phyloP scores from a whole-genome alignment of 2,329 filamentous ascomycete genomes.

The Penicillium sp. region DNA sequence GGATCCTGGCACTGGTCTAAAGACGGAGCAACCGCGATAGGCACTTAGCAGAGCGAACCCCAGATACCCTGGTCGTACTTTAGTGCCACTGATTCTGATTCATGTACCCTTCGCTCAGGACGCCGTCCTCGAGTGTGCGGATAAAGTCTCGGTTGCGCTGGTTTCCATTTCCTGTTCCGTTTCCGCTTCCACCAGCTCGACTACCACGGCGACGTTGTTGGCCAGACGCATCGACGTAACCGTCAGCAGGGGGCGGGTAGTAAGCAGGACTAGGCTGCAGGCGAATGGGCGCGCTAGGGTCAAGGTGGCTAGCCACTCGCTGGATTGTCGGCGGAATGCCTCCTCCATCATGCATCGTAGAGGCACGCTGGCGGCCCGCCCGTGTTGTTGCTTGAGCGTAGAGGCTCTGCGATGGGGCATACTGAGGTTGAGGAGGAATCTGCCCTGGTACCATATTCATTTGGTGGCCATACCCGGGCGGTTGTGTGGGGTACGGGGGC shows the following conservation, averaged over 20 bases:
- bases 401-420: constrained; percentile 68
- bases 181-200: constrained; percentile 55
- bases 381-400: constrained; percentile 74
- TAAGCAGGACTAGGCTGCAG: constrained; percentile 95
- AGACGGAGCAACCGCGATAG: background rate
- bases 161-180: constrained; percentile 31
- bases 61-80: constrained; percentile 16
- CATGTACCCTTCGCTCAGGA: constrained; percentile 89
- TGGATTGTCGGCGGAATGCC: constrained; percentile 92
- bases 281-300: constrained; percentile 89
- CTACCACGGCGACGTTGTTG: constrained; percentile 73
- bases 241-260: constrained; percentile 88
- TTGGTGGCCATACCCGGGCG: constrained; percentile 66
- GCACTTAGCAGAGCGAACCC: background rate
- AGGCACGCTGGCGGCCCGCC: constrained; percentile 80
- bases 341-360: constrained; percentile 92
- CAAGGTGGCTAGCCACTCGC: constrained; percentile 90
- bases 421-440: constrained; percentile 61
- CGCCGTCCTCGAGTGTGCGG: constrained; percentile 88
- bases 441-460: constrained; percentile 70
- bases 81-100: constrained; percentile 70
- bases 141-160: constrained; percentile 79
- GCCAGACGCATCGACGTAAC: constrained; percentile 66
- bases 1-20: constrained; percentile 3
- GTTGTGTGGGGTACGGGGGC: constrained; percentile 76